These are phyloP conservation scores for Colletotrichum coccodes DNA, from an alignment of 2,329 filamentous ascomycete species.

Conservation along the genomic window DNA sequence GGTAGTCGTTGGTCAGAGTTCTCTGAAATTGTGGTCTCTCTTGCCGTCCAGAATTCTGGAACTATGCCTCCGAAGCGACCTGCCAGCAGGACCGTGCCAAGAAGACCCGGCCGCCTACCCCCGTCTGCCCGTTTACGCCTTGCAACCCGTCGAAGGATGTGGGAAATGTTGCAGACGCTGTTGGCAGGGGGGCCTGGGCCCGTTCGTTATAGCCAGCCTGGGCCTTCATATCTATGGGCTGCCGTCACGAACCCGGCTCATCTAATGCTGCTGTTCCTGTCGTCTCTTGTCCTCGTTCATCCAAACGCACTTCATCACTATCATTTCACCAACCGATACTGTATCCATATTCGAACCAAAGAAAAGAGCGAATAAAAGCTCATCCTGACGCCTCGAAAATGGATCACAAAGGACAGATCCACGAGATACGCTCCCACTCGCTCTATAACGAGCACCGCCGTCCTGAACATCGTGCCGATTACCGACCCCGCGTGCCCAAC, in stretches of 20 bases:
- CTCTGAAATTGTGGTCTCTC: neutral
- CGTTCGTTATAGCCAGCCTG: neutral
- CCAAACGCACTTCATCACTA: neutral
- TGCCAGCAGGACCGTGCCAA: slow-evolving; percentile 21
- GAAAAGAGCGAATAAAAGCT: neutral
- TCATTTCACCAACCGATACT: neutral
- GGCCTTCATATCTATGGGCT: slow-evolving; percentile 10
- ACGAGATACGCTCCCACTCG: slow-evolving; percentile 14
- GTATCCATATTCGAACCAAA: neutral
- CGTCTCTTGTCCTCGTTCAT: slow-evolving; percentile 4
- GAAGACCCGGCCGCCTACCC: neutral
- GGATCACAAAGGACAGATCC: slow-evolving; percentile 21
- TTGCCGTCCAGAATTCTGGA: neutral
- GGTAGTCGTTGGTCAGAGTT: neutral
- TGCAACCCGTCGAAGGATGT: neutral
- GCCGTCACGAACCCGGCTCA: neutral
- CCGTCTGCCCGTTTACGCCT: neutral
- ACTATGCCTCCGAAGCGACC: slow-evolving; percentile 2
- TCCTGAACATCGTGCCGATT: neutral
- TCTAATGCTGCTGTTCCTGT: neutral
- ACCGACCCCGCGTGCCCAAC: neutral
- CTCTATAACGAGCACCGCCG: slow-evolving; percentile 8
- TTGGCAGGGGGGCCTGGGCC: neutral
- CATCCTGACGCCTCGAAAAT: neutral
- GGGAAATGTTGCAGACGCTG: neutral